Evolutionary conservation across 257 asterid genomes (phyloP), one percentile per base, ranked within the genome.

Genomic region (Solanum etuberosum): DNA sequence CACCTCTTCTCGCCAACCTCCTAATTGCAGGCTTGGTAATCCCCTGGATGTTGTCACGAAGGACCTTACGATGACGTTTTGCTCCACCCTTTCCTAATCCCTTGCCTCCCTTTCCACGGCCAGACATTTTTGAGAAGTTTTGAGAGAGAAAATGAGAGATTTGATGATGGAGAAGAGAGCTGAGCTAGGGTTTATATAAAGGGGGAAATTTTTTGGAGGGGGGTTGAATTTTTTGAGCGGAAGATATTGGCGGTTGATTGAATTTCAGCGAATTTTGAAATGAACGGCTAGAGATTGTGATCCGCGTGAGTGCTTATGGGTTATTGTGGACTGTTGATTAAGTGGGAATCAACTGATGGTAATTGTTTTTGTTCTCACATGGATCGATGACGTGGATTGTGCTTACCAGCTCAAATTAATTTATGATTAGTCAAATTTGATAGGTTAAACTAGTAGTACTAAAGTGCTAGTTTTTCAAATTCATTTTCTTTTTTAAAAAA

Each of bases 71-170:
- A 27, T 90, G 92, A 1, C 92, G 89, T 46, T 90, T 90, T 6
- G 90, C 92, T 21, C 92, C 92, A 3, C 92, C 90, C 77, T 88
- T 88, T 1, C 92, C 92, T 59, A 90, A 32, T 13, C 92, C 92
- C 85, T 90, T 90, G 25, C 92, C 92, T 31, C 92, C 92, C 89
- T 90, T 90, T 7, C 92, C 92, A 10, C 92, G 89, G 18, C 90
- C 92, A 1, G 90, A 90, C 92, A 90, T 90, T 40, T 54, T 48
- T 84, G 25, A 4, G 3, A 1, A 43, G 5, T 3, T 5, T 20
- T 35, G 20, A 27, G 14, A 13, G 12, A 2, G 4, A 7, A 32
- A 8, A 9, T 18, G 46, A 32, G 18, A 63, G 12, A 18, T 12
- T 70, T 11, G 35, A 1, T 77, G 21, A 23, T 4, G 29, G 7